Evolutionary conservation across 208 protist species (phyloP), one percentile per base, ranked within the genome.

Genomic region (Wallacemonas sp.): DNA sequence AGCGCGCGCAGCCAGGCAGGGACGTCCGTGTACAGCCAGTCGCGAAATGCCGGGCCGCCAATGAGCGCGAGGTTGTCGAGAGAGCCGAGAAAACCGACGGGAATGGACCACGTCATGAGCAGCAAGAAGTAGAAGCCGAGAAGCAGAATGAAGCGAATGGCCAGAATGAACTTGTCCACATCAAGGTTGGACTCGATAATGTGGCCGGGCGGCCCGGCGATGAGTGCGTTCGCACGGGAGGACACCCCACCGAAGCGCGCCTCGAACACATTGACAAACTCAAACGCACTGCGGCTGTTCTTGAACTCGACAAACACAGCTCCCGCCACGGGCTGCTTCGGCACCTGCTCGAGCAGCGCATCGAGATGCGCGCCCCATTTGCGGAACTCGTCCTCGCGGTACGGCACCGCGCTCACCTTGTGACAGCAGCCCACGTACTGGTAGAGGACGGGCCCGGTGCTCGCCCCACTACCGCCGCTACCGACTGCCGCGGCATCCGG

Each of bases 261-360:
- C 7, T 77, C 67, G 65, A 92, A 91, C 39, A 95, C 66, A 62
- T 88, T 82, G 18, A 84, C 65, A 74, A 93, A 93, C 65, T 92
- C 82, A 68, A 86, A 87, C 3, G 90, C 87, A 22, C 66, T 62
- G 62, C 82, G 81, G 20, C 77, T 50, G 70, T 89, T 70, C 10
- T 39, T 71, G 81, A 95, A 95, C 7, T 91, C 57, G 61, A 95
- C 76, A 71, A 91, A 93, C 18, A 80, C 83, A 23, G 73, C 71
- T 1, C 82, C 79, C 42, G 75, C 72, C 14, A 49, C 64, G 31
- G 55, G 62, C 31, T 82, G 76, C 25, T 54, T 61, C 29, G 79
- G 66, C 39, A 89, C 80, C 44, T 67, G 41, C 42, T 72, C 65
- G 49, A 95, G 73, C 22, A 62, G 61, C 2, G 42, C 32, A 74